These are phyloP conservation scores for Puccinia triticina DNA, from an alignment of 1,284 basidiomycete genomes.

Conservation along the genomic window DNA sequence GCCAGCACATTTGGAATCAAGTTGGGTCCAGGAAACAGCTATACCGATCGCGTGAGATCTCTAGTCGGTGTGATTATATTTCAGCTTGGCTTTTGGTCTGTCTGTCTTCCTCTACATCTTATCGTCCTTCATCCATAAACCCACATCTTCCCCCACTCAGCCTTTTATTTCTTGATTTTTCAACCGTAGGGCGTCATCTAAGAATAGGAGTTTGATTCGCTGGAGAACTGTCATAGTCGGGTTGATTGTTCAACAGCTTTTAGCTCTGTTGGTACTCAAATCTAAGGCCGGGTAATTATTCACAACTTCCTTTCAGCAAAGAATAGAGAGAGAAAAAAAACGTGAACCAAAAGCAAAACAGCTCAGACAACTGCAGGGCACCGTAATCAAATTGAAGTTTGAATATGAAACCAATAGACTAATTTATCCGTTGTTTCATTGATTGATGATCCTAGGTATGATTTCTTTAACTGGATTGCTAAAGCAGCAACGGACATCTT, in stretches of 20 bases:
- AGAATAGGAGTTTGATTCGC: slow-evolving; percentile 29
- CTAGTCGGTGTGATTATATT: slow-evolving; percentile 76
- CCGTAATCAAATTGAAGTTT: background rate
- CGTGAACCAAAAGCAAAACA: background rate
- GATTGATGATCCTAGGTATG: slow-evolving; percentile 65
- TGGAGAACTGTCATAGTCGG: slow-evolving; percentile 71
- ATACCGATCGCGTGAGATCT: slow-evolving; percentile 77
- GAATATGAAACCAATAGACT: background rate
- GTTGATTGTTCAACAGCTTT: slow-evolving; percentile 77
- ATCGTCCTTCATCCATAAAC: slow-evolving; percentile 57
- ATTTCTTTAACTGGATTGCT: slow-evolving; percentile 67
- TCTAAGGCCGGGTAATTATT: slow-evolving; percentile 66
- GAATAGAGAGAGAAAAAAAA: background rate
- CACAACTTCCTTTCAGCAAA: background rate
- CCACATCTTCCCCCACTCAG: too few relatives aligned
- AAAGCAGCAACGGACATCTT: slow-evolving; percentile 53
- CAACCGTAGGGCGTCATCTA: slow-evolving; percentile 28
- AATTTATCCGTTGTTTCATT: background rate
- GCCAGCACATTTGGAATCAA: slow-evolving; percentile 77
- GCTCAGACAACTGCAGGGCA: background rate
- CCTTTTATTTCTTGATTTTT: slow-evolving; percentile 56
- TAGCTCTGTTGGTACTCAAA: slow-evolving; percentile 84
- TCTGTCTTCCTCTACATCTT: slow-evolving; percentile 6
- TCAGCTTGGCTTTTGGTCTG: slow-evolving; percentile 70
- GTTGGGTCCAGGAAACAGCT: slow-evolving; percentile 68